A percentile compares a stretch with the other conserved stretches of the same genome.
Conservation (phyloP, 2,329 filamentous ascomycete genomes). For the Fusarium euwallaceae region DNA sequence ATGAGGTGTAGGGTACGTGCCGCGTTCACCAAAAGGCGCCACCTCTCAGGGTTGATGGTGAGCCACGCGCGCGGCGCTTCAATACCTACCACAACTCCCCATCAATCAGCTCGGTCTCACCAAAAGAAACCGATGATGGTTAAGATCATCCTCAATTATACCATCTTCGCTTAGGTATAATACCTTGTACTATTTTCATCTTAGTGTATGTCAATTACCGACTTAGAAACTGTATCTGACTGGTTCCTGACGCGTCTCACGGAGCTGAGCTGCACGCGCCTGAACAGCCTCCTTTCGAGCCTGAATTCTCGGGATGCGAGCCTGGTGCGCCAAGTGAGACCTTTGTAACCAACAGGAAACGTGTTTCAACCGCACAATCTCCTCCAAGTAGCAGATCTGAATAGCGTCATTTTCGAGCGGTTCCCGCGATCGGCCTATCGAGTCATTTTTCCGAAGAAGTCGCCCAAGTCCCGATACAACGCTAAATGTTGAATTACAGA, state of each 20-base stretch:
- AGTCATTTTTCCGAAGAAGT: background rate
- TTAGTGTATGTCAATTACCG: background rate
- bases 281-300: background rate
- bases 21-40: background rate
- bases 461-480: background rate
- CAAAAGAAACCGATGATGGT: background rate
- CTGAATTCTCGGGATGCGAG: background rate
- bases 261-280: background rate
- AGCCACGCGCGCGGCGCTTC: too few relatives aligned
- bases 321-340: background rate
- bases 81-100: too few relatives aligned
- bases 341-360: background rate
- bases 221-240: background rate
- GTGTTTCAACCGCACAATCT: background rate
- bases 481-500: background rate
- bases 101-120: background rate
- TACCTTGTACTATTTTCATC: background rate
- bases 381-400: background rate
- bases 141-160: too few relatives aligned
- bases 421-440: background rate
- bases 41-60: background rate
- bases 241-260: background rate
- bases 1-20: background rate
- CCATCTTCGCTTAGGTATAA: too few relatives aligned
- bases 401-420: slow-evolving; percentile 49